Evolutionary conservation across 495 filamentous ascomycete species (phyloP), one percentile per base, ranked within the genome.

Genomic region (Hypoxylon fuscum): DNA sequence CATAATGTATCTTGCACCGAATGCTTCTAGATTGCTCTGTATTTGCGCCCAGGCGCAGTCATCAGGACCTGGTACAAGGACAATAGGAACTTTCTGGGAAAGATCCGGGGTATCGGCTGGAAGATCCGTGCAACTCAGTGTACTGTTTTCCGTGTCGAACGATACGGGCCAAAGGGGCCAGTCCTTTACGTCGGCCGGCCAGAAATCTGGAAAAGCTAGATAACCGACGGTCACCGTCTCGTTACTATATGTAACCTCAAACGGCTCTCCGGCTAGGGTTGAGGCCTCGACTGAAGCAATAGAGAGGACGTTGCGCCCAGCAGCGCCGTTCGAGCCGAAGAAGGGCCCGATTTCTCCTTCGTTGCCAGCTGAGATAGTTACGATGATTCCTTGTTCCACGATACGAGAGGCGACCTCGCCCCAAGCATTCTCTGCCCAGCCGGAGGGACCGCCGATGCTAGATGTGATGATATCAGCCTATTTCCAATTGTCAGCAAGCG

Each of bases 31-130:
- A 34, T 76, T 72, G 29, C 54, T 58, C 31, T 71, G 63, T 42
- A 76, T 72, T 2, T 49, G 40, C 17, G 46, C 14, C 41, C 63
- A 61, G 3, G 55, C 37, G 42, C 80, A 85, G 20, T 63, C 76
- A 55, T 81, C 82, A 6, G 76, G 75, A 45, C 80, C 76, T n/a
- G n/a, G n/a, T n/a, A n/a, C n/a, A n/a, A n/a, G n/a, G 43, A 85
- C 68, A 8, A 85, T 68, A 20, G 82, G 79, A 31, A 85, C 76
- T 41, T 80, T 68, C 11, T 68, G 66, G 0, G 76, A 73, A 5
- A 85, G 72, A 48, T 81, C 68, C 4, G 76, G 77, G 22, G 68
- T 71, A 43, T 49, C 59, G 14, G 59, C 66, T 0, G 75, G 67
- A 23, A 71, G 63, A 5, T 69, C 52, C 20, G 58, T 31, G 40